Percentiles rank a stretch among this genome's conserved stretches.
These are phyloP conservation scores for Colletotrichum costaricense DNA, from an alignment of 2,329 filamentous ascomycete species.

Conservation along the genomic window DNA sequence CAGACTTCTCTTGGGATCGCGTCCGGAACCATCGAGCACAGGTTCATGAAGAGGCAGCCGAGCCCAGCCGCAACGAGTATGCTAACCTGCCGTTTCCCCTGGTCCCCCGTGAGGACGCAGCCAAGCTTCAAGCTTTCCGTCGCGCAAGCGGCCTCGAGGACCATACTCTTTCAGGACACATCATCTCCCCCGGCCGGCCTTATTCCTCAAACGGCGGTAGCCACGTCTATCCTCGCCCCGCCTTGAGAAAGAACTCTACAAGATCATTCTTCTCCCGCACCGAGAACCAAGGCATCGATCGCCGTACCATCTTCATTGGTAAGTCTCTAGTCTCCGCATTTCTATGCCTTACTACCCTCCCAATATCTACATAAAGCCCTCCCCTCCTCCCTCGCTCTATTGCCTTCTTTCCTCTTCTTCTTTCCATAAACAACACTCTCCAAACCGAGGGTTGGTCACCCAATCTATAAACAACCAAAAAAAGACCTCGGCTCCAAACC, in stretches of 20 bases:
- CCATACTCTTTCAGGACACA: constrained; percentile 32
- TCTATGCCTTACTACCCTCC: background rate
- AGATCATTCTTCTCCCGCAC: constrained; percentile 17
- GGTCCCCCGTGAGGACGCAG: constrained; percentile 28
- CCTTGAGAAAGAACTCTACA: constrained; percentile 11
- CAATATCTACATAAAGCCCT: background rate
- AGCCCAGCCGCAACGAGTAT: background rate
- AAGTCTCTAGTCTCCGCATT: background rate
- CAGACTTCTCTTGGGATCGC: background rate
- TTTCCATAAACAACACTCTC: background rate
- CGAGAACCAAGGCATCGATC: constrained; percentile 14
- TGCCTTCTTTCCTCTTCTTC: background rate
- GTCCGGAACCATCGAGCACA: background rate
- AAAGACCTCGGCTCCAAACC: background rate
- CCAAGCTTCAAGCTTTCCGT: constrained; percentile 27
- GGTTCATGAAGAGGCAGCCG: background rate
- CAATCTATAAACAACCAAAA: background rate
- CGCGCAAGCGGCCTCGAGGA: constrained; percentile 36
- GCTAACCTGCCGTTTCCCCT: constrained; percentile 26
- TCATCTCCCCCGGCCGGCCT: constrained; percentile 1
- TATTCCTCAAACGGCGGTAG: constrained; percentile 12
- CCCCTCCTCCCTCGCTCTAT: background rate
- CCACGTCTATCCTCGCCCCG: background rate
- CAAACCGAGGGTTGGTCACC: background rate
- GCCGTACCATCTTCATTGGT: constrained; percentile 1